Percentiles rank a stretch among this genome's conserved stretches.
These are phyloP conservation scores for Mrakia blollopis DNA, from an alignment of 768 basidiomycete genomes.

Conservation along the genomic window DNA sequence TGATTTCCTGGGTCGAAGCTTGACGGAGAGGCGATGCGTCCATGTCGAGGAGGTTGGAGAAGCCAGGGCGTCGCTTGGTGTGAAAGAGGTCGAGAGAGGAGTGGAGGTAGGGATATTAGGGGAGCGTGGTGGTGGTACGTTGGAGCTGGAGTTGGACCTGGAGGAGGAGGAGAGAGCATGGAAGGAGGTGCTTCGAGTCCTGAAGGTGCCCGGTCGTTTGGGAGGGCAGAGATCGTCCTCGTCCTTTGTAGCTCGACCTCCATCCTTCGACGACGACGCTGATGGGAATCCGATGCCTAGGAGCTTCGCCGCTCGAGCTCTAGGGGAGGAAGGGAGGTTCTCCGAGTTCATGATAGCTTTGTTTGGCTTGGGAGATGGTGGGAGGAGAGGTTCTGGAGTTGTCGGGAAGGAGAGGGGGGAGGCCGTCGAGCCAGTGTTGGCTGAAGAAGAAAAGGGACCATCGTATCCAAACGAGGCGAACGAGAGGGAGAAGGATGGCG, in stretches of 20 bases:
- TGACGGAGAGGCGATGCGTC: slow-evolving; percentile 16
- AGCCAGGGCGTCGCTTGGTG: neutral
- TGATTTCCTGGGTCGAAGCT: slow-evolving; percentile 13
- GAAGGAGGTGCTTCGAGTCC: neutral
- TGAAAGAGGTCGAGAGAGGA: neutral
- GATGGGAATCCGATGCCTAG: neutral
- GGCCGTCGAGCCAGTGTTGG: neutral
- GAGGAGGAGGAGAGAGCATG: slow-evolving; percentile 8
- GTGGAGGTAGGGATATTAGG: neutral
- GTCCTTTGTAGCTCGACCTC: neutral
- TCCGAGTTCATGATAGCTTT: neutral
- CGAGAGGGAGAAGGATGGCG: slow-evolving; percentile 5
- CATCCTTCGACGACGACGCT: neutral
- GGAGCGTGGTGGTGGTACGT: neutral
- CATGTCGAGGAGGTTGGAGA: neutral
- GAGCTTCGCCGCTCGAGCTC: neutral
- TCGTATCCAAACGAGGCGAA: neutral
- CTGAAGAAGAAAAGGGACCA: neutral
- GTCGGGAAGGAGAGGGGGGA: neutral
- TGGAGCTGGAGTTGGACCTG: neutral
- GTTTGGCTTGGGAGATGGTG: neutral
- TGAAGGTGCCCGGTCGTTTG: neutral
- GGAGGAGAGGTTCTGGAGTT: neutral
- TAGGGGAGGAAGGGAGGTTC: neutral
- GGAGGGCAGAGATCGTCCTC: slow-evolving; percentile 8